These are phyloP conservation scores for Cyclostephanos invisitatus DNA, from an alignment of 108 stramenopile species.

Conservation along the genomic window DNA sequence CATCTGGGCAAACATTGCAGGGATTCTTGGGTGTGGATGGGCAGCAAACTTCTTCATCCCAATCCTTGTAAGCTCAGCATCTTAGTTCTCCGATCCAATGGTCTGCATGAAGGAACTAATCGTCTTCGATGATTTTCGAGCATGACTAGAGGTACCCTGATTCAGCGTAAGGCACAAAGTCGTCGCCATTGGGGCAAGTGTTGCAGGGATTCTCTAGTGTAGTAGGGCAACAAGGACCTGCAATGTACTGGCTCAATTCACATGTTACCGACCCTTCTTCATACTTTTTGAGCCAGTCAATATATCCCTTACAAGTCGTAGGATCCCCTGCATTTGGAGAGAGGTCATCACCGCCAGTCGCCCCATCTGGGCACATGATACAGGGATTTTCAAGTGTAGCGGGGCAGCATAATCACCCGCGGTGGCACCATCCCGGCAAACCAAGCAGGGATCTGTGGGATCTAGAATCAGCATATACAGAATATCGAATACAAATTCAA, in stretches of 20 bases:
- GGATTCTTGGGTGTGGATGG: neutral
- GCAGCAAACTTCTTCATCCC: neutral
- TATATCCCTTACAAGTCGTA: neutral
- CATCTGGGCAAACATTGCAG: slow-evolving; percentile 5
- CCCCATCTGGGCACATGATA: neutral
- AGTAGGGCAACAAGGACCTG: neutral
- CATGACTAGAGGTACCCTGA: neutral
- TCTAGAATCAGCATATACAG: too few species aligned
- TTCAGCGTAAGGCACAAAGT: neutral
- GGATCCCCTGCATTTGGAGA: neutral
- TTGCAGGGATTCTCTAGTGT: slow-evolving; percentile 1
- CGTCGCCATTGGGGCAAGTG: neutral
- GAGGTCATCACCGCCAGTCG: neutral
- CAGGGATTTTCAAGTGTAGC: neutral
- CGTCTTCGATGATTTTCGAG: neutral
- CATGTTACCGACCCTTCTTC: neutral
- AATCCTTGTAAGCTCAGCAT: neutral
- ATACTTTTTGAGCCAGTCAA: neutral
- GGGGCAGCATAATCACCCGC: slow-evolving; percentile 6
- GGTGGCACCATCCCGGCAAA: slow-evolving; percentile 4
- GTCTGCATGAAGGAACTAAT: neutral
- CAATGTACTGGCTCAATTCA: neutral
- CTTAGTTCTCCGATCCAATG: neutral
- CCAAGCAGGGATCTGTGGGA: neutral
- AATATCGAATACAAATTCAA: too few species aligned